phyloP scores from a whole-genome alignment of 768 basidiomycete genomes.

The Baorangia bicolor region DNA sequence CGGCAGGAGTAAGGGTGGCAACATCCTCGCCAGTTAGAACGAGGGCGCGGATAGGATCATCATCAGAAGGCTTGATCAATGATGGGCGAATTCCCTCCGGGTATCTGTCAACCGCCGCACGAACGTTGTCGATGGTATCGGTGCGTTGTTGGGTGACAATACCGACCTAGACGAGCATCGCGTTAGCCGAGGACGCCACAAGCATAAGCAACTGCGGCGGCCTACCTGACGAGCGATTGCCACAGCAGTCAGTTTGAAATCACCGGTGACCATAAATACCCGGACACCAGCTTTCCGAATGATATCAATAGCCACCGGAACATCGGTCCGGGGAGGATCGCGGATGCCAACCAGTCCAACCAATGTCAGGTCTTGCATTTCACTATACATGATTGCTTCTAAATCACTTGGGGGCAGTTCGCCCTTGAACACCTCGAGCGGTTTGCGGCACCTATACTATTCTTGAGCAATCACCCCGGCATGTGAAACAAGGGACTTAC shows the following conservation, averaged over 20 bases:
- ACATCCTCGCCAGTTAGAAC: conserved; percentile 48
- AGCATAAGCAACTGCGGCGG: conserved; percentile 6
- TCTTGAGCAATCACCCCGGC: not conserved
- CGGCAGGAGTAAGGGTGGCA: conserved; percentile 32
- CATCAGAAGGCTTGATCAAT: conserved; percentile 36
- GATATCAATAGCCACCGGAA: conserved; percentile 44
- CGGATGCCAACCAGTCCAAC: conserved; percentile 53
- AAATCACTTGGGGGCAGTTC: conserved; percentile 29
- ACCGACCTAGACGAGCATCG: conserved; percentile 33
- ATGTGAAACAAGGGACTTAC: conserved; percentile 9
- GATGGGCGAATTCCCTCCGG: conserved; percentile 14
- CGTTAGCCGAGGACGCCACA: not conserved
- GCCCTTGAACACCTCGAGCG: conserved; percentile 25
- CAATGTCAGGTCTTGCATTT: conserved; percentile 41
- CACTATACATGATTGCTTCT: conserved; percentile 41
- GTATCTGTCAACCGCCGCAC: conserved; percentile 16
- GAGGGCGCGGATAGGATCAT: conserved; percentile 39
- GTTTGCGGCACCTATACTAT: conserved; percentile 30
- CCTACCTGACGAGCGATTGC: conserved; percentile 47
- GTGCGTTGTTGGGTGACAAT: conserved; percentile 40
- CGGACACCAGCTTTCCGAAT: conserved; percentile 51
- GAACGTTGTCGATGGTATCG: conserved; percentile 35
- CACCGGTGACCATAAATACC: conserved; percentile 58
- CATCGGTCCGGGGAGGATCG: conserved; percentile 55
- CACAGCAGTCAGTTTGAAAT: conserved; percentile 52